Base-by-base conservation (phyloP, 768 basidiomycete species). In the Mycena haematopus region DNA sequence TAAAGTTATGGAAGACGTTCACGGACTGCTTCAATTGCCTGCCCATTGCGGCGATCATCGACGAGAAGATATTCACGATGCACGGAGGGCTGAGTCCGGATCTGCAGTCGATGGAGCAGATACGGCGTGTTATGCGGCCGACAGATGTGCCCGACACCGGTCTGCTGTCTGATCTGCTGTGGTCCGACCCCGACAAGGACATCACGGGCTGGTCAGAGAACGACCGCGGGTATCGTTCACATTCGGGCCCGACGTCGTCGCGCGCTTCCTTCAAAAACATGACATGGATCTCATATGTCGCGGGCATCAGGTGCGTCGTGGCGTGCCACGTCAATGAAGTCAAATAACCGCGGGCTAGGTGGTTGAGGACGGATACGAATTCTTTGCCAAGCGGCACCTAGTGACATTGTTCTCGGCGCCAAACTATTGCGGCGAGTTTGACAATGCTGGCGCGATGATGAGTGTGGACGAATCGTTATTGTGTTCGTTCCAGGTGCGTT, bases 41-140 rank as follows among this genome's bases (percentile, higher is more conserved):
- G 68, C 96, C 96, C 38, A 98, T 99, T 76, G 96, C 96, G 51
- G 96, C 96, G 70, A 98, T 99, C 79, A 98, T 99, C 76, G 96
- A 99, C 79, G 96, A 99, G 80, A 99, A 99, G 82, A 99, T 99
- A 75, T 98, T 99, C 78, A 97, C 95, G 53, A 99, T 99, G 96
- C 96, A 99, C 72, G 96, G 96, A 57, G 96, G 96, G 53, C 82
- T 98, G 69, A 95, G 93, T 76, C 96, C 96, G 47, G 96, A 98
- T 78, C 81, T 99, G 65, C 96, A 98, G 82, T 95, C 93, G 73
- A 97, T 99, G 96, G 96, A 99, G 79, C 96, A 99, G 82, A 99
- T 99, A 85, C 86, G 96, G 75, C 86, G 96, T 75, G 95, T 99
- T 55, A 98, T 98, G 96, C 83, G 96, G 78, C 96, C 96, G 44